Evolutionary conservation across 352 stramenopile species (phyloP).

Genomic region (Plasmopara muralis): DNA sequence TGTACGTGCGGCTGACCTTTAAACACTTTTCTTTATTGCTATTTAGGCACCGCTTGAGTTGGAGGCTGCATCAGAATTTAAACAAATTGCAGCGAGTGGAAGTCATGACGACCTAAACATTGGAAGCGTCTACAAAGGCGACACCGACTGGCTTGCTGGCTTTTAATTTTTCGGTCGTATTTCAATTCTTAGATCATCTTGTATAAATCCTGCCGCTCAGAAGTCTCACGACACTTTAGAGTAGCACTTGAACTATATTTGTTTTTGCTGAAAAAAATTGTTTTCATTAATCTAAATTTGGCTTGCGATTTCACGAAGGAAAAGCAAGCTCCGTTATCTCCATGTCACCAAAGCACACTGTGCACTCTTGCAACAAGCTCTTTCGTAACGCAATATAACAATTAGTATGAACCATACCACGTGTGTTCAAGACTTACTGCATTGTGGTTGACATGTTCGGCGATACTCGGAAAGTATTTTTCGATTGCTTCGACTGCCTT

Average conservation of each 20-base stretch:
- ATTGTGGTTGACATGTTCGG: slow-evolving; percentile 34
- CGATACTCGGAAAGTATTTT: slow-evolving; percentile 60
- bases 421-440: slow-evolving; percentile 12
- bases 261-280: background rate
- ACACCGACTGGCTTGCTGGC: slow-evolving; percentile 67
- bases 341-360: slow-evolving; percentile 44
- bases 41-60: slow-evolving; percentile 64
- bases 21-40: background rate
- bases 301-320: background rate
- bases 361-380: slow-evolving; percentile 34
- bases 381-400: slow-evolving; percentile 6
- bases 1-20: slow-evolving; percentile 1
- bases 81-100: slow-evolving; percentile 53
- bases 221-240: background rate
- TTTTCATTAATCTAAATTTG: no score
- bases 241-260: background rate
- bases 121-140: slow-evolving; percentile 56
- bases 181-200: no score
- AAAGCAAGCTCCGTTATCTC: slow-evolving; percentile 25
- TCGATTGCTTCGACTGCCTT: slow-evolving; percentile 47
- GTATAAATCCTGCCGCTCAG: slow-evolving; percentile 19
- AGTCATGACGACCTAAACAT: slow-evolving; percentile 61
- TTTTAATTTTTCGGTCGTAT: no score
- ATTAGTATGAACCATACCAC: background rate
- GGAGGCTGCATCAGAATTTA: slow-evolving; percentile 61